Evolutionary conservation across 371 early-diverging fungal genomes (phyloP), one percentile per base, ranked within the genome.

Genomic region (Apophysomyces variabilis): DNA sequence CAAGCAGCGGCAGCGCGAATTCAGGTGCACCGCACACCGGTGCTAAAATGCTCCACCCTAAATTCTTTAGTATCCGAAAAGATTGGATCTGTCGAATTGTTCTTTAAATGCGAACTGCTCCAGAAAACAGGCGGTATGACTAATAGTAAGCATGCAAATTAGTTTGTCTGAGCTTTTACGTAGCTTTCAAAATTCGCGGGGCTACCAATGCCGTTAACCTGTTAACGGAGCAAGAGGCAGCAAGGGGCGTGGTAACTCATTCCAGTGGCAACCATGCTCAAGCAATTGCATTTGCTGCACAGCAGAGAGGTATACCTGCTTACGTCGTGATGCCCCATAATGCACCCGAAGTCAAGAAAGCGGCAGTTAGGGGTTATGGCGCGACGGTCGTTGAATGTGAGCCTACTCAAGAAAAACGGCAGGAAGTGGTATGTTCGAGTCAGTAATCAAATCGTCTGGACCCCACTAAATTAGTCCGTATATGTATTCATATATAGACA

Each of bases 111-210:
- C 64, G 88, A 88, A 73, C 66, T 78, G 62, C 60, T 87, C 41
- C 87, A 87, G 68, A 82, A 79, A 62, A 78, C 83, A n/a, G 87
- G 86, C 43, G 77, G 83, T 82, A 76, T 66, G 80, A 43, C 41
- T 14, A 39, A 36, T 7, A 7, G 12, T 38, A 16, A 4, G 12
- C n/a, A 58, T 16, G 35, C 26, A 21, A 47, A 7, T 16, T 13
- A 1, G 13, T 38, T 16, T 38, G 37, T 54, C 14, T 37, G 56
- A n/a, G 38, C 18, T 50, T 14, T 21, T 5, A 18, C 36, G 45
- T 63, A 82, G 83, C 88, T 3, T 88, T 88, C 69, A 88, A 88
- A 64, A 74, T 76, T 63, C 80, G 88, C 46, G 88, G 88, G 9
- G 88, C 88, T 13, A 79, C 73, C 61, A 85, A 88, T 68, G 83